A percentile compares a stretch with the other conserved stretches of the same genome.
These are phyloP conservation scores for Cyclotella choctawhatcheeana DNA, from an alignment of 108 stramenopile genomes.

Conservation along the genomic window DNA sequence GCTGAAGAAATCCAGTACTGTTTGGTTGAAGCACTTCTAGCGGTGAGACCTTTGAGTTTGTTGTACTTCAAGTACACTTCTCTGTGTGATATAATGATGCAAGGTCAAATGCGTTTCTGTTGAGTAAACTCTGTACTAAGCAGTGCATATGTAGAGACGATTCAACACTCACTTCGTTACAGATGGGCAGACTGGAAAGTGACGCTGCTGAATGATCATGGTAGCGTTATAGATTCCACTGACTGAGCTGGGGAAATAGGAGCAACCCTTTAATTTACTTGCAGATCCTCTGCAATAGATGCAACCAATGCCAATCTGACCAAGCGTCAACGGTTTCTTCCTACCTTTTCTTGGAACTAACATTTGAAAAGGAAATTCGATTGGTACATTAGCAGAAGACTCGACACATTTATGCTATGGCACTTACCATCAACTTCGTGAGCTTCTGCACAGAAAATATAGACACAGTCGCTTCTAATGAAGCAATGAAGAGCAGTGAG, in stretches of 20 bases:
- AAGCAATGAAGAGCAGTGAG: conserved; percentile 87
- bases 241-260: conserved; percentile 44
- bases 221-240: conserved; percentile 52
- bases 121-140: background rate
- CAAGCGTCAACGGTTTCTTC: conserved; percentile 75
- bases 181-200: conserved; percentile 59
- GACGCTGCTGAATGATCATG: conserved; percentile 54
- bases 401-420: background rate
- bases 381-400: background rate
- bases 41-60: conserved; percentile 43
- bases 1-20: conserved; percentile 51
- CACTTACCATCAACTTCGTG: conserved; percentile 59
- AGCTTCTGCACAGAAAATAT: conserved; percentile 73
- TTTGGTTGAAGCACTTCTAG: conserved; percentile 50
- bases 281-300: conserved; percentile 59
- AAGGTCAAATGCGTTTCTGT: background rate
- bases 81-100: conserved; percentile 2
- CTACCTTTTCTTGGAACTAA: conserved; percentile 76
- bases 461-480: conserved; percentile 71
- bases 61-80: conserved; percentile 32
- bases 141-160: too few relatives aligned
- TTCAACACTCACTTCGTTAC: conserved; percentile 66
- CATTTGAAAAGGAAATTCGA: background rate
- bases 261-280: conserved; percentile 42
- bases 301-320: conserved; percentile 88